These are phyloP conservation scores for Sporobolomyces roseus DNA, from an alignment of 768 basidiomycete genomes.

Conservation along the genomic window DNA sequence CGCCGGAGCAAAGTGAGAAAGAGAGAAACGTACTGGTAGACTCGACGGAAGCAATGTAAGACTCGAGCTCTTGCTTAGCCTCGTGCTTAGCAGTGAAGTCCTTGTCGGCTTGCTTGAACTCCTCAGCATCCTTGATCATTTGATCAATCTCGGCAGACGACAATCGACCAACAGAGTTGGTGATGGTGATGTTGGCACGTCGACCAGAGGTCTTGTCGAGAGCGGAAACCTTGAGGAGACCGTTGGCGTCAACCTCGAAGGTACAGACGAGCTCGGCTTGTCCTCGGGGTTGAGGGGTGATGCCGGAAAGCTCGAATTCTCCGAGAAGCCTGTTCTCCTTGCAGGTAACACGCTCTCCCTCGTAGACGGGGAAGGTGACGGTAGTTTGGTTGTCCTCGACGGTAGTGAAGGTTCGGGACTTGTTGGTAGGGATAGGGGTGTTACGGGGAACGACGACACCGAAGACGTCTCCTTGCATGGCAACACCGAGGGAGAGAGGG, in stretches of 20 bases:
- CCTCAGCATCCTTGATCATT: constrained; percentile 71
- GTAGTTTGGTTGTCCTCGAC: constrained; percentile 99
- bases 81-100: constrained; percentile 98
- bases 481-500: constrained; percentile 96
- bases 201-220: constrained; percentile 98
- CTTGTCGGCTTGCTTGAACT: constrained; percentile 86
- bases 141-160: constrained; percentile 97
- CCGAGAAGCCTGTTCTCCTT: constrained; percentile 98
- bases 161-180: constrained; percentile 98
- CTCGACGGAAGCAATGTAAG: constrained; percentile 96
- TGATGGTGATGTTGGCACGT: constrained; percentile 73
- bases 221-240: constrained; percentile 97
- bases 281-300: constrained; percentile 98
- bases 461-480: constrained; percentile 99
- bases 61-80: constrained; percentile 96
- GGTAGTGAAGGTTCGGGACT: constrained; percentile 97
- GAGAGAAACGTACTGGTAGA: too few species aligned
- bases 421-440: constrained; percentile 99
- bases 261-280: constrained; percentile 99
- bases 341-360: constrained; percentile 99
- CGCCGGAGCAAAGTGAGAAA: too few species aligned
- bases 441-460: constrained; percentile 99
- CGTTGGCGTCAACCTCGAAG: constrained; percentile 99
- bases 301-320: constrained; percentile 98
- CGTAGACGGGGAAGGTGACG: constrained; percentile 99